Evolutionary conservation across 2,329 filamentous ascomycete species (phyloP).

Genomic region (Ophiostoma montium): DNA sequence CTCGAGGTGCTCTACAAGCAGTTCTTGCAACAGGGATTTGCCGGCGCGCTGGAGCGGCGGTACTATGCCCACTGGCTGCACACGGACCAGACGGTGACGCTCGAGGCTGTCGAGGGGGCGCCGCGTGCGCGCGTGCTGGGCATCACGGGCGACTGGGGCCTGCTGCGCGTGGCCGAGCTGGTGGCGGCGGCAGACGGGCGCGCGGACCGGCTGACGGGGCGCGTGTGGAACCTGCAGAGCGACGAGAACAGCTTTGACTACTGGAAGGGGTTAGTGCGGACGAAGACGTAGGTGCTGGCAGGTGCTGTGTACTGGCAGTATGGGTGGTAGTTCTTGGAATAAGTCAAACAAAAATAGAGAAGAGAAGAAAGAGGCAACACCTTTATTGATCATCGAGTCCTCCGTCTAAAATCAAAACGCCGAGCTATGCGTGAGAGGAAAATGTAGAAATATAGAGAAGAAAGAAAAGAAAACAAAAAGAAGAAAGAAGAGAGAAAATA

Average conservation of each 20-base stretch:
- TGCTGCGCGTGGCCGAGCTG: slow-evolving; percentile 74
- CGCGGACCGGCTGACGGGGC: slow-evolving; percentile 56
- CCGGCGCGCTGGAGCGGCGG: slow-evolving; percentile 51
- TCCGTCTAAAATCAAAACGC: slow-evolving; percentile 25
- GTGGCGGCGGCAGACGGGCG: slow-evolving; percentile 22
- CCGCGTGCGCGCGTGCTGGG: slow-evolving; percentile 61
- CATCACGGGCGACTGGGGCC: slow-evolving; percentile 82
- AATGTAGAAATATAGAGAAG: not conserved
- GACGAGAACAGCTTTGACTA: slow-evolving; percentile 99
- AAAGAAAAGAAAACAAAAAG: not conserved
- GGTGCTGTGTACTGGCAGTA: not conserved
- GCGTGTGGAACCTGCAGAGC: slow-evolving; percentile 73
- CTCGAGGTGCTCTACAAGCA: slow-evolving; percentile 65
- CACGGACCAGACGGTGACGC: slow-evolving; percentile 52
- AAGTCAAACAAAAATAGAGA: not conserved
- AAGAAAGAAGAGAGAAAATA: slow-evolving; percentile 28
- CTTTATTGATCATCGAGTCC: not conserved
- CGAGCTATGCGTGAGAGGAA: slow-evolving; percentile 28
- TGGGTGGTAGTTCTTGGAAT: too few species aligned
- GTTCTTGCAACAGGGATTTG: slow-evolving; percentile 67
- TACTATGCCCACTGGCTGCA: slow-evolving; percentile 87
- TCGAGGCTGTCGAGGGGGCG: slow-evolving; percentile 67
- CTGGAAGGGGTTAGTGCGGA: slow-evolving; percentile 72
- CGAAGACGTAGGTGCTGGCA: slow-evolving; percentile 45
- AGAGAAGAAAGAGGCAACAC: not conserved